Percentiles rank a stretch among this genome's conserved stretches.
Evolutionary conservation across 2,329 filamentous ascomycete genomes (phyloP).

Genomic region (Aspergillus proliferans): DNA sequence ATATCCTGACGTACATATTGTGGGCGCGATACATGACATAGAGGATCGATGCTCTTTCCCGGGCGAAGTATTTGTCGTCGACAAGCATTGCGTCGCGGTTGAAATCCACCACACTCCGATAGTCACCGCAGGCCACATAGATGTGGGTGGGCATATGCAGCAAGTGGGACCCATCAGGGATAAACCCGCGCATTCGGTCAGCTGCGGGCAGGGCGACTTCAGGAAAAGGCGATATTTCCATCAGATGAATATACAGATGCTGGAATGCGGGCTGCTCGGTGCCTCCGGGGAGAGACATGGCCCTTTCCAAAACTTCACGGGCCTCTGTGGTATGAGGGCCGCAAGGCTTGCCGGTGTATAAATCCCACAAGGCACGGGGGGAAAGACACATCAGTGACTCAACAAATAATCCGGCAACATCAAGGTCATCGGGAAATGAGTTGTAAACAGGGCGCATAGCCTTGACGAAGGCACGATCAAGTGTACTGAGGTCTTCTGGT

Average conservation of each 20-base stretch:
- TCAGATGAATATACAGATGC: constrained; percentile 69
- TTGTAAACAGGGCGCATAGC: constrained; percentile 52
- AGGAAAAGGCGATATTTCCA: constrained; percentile 65
- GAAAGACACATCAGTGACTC: constrained; percentile 61
- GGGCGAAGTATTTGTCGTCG: constrained; percentile 59
- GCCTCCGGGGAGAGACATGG: constrained; percentile 45
- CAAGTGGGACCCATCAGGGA: constrained; percentile 63
- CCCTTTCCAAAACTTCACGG: constrained; percentile 53
- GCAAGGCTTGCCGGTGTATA: constrained; percentile 50
- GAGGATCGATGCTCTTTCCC: constrained; percentile 57
- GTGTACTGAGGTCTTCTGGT: no score
- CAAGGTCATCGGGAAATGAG: constrained; percentile 49
- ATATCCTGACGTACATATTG: constrained; percentile 66
- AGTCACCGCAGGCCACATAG: constrained; percentile 66
- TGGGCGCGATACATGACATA: constrained; percentile 71
- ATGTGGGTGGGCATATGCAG: constrained; percentile 73
- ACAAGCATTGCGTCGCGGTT: constrained; percentile 61
- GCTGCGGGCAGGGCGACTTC: constrained; percentile 57
- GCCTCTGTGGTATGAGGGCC: constrained; percentile 35
- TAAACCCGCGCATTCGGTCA: constrained; percentile 55
- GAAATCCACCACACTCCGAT: constrained; percentile 58
- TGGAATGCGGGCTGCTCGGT: constrained; percentile 60
- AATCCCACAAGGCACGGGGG: constrained; percentile 57
- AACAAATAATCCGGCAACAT: constrained; percentile 56
- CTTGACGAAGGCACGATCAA: no score